These are phyloP conservation scores for Serendipita sp. DNA, from an alignment of 768 basidiomycete genomes.

Conservation along the genomic window DNA sequence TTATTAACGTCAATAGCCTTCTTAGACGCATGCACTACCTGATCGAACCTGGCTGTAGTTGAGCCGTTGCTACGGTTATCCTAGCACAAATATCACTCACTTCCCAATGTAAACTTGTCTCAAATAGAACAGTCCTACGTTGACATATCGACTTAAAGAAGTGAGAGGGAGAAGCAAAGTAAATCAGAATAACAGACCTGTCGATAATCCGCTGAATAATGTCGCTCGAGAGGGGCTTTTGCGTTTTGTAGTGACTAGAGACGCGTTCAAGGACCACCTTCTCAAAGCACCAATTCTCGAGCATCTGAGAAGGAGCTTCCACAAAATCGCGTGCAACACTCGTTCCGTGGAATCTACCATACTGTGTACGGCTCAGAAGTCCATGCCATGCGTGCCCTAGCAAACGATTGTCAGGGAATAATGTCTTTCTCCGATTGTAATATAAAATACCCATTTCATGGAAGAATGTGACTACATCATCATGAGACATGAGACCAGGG, in stretches of 20 bases:
- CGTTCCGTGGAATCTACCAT: slow-evolving; percentile 68
- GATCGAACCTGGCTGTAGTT: slow-evolving; percentile 5
- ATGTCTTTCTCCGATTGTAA: no score
- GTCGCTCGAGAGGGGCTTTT: slow-evolving; percentile 51
- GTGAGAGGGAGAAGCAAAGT: background rate
- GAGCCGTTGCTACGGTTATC: background rate
- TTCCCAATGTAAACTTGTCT: slow-evolving; percentile 76
- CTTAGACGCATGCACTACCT: slow-evolving; percentile 16
- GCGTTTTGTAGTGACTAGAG: slow-evolving; percentile 66
- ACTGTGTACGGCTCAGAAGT: slow-evolving; percentile 52
- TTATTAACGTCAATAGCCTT: slow-evolving; percentile 55
- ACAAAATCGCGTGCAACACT: slow-evolving; percentile 69
- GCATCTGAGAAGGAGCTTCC: slow-evolving; percentile 83
- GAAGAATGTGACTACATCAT: slow-evolving; percentile 81
- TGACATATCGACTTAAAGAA: slow-evolving; percentile 39
- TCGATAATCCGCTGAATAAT: slow-evolving; percentile 67
- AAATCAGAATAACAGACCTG: slow-evolving; percentile 29
- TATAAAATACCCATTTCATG: slow-evolving; percentile 33
- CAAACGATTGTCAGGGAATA: background rate
- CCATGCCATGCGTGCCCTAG: slow-evolving; percentile 47
- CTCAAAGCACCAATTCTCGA: slow-evolving; percentile 91
- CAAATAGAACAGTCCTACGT: slow-evolving; percentile 66
- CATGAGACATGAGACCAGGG: slow-evolving; percentile 74
- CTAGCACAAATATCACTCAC: slow-evolving; percentile 19
- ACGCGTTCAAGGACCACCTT: slow-evolving; percentile 57